phyloP scores from a whole-genome alignment of 805 yeast species.

The Ogataea zsoltii region DNA sequence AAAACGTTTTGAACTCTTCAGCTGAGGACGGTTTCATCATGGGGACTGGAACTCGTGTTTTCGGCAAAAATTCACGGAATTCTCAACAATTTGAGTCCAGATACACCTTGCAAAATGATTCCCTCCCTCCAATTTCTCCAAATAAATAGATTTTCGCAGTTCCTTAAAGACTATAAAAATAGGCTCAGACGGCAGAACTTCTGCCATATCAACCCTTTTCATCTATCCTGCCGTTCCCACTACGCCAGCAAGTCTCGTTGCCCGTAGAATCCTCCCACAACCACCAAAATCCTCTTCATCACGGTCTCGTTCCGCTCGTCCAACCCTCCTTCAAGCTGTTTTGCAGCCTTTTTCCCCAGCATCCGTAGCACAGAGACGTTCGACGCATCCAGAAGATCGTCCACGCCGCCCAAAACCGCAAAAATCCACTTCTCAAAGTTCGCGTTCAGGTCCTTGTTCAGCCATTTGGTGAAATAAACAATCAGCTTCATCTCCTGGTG shows the following conservation, averaged over 20 bases:
- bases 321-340: conserved; percentile 23
- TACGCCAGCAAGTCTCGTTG: conserved; percentile 29
- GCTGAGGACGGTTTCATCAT: no score
- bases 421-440: conserved; percentile 42
- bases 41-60: no score
- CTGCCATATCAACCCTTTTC: no score
- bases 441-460: conserved; percentile 32
- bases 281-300: conserved; percentile 21
- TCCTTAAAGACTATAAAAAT: no score
- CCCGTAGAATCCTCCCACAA: conserved; percentile 25
- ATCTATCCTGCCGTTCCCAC: no score
- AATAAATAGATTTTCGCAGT: no score
- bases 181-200: no score
- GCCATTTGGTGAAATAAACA: conserved; percentile 46
- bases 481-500: conserved; percentile 36
- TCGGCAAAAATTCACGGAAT: no score
- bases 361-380: conserved; percentile 44
- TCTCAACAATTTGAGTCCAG: no score
- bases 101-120: no score
- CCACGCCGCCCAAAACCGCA: conserved; percentile 39
- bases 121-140: no score
- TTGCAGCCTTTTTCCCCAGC: conserved; percentile 39
- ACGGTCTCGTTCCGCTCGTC: conserved; percentile 19
- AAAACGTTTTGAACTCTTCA: no score
- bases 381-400: conserved; percentile 37